Base-by-base conservation (phyloP, 257 asterid species). In the Apocynum venetum region DNA sequence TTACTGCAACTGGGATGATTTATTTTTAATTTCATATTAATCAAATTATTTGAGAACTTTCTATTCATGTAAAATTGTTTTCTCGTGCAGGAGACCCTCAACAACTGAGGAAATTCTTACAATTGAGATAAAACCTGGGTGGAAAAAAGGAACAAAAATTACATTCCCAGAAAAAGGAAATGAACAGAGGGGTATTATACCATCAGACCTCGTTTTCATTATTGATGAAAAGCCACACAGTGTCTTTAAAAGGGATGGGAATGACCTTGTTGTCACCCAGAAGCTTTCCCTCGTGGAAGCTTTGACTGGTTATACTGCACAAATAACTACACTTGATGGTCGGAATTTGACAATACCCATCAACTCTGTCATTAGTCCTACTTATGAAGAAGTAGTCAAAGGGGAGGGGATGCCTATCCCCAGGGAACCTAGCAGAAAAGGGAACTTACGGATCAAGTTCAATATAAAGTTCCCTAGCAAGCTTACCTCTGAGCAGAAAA, bases 391-490 rank as follows among this genome's bases (percentile, higher is more conserved):
- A 85, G 90, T 92, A 40, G 83, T 92, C 10, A 90, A 85, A 82
- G 96, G 94, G 3, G 98, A 94, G 83, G 97, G 98, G 55, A 92
- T 94, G 98, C 98, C 98, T 3, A 89, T 94, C 52, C 95, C 97
- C 2, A 94, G 88, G 82, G 97, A 94, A 61, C 98, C 98, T 2
- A 88, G 95, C 79, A 88, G 79, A 78, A 92, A 81, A 78, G 98
- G 98, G 9, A 92, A 92, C 76, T 69, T 94, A 70, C 75, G 97
- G 48, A 85, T 92, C 82, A 92, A 89, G 87, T 91, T 94, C 82
- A 87, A 88, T 76, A 88, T 94, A 73, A 94, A 89, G 88, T 92
- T 91, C 80, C 98, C 97, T 3, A 80, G 82, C 82, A 91, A 87
- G 87, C 98, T 94, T 79, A 89, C 93, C n/a, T 77, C 94, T 1